A percentile compares a stretch with the other conserved stretches of the same genome.
Evolutionary conservation across 352 stramenopile genomes (phyloP).

Genomic region (Globisporangium ultimum): DNA sequence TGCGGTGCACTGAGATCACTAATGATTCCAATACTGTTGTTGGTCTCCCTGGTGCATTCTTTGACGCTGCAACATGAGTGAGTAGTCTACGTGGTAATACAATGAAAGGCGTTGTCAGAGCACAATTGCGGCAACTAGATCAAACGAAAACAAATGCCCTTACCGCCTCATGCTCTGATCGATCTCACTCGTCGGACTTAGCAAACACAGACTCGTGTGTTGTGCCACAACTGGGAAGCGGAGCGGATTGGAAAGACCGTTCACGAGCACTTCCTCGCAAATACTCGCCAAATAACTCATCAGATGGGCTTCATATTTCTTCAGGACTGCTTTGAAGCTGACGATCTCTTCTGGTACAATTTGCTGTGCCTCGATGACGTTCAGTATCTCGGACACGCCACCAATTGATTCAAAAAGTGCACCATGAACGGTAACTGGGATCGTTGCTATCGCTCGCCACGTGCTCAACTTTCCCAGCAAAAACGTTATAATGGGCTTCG

Average conservation of each 20-base stretch:
- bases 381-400: constrained; percentile 65
- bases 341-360: constrained; percentile 22
- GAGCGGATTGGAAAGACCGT: constrained; percentile 72
- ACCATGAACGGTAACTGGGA: constrained; percentile 77
- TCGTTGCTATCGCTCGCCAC: constrained; percentile 57
- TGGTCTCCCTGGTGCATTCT: constrained; percentile 35
- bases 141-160: constrained; percentile 1
- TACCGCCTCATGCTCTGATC: constrained; percentile 75
- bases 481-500: constrained; percentile 58
- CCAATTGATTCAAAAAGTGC: constrained; percentile 81
- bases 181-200: constrained; percentile 56
- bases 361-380: constrained; percentile 34
- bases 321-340: constrained; percentile 35
- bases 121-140: background rate
- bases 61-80: constrained; percentile 42
- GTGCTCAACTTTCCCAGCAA: constrained; percentile 59
- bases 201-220: constrained; percentile 65
- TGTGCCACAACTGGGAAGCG: constrained; percentile 79
- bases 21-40: constrained; percentile 61
- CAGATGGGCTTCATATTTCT: constrained; percentile 41
- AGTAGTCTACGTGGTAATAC: constrained; percentile 37
- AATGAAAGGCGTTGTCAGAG: background rate
- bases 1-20: constrained; percentile 63
- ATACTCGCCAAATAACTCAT: constrained; percentile 65
- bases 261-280: constrained; percentile 66